Conservation (phyloP, 495 filamentous ascomycete species). For the Schizothecium vesticola region DNA sequence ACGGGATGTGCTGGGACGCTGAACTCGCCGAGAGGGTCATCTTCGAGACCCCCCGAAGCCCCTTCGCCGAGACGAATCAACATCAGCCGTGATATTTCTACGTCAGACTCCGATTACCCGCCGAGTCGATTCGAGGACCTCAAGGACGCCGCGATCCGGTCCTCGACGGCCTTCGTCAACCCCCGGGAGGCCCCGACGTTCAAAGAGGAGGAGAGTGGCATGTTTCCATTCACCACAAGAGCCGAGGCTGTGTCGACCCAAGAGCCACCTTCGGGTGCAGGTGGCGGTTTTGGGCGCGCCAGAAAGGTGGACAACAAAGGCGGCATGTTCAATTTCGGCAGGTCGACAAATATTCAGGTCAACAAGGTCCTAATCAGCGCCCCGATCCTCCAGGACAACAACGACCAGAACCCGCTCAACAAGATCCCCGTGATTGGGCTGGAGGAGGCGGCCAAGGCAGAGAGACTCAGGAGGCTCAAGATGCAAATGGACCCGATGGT, state of each 20-base stretch:
- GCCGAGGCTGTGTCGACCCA: conserved; percentile 19
- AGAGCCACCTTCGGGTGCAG: conserved; percentile 12
- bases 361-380: conserved; percentile 44
- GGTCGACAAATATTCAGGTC: conserved; percentile 21
- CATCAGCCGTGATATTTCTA: conserved; percentile 36
- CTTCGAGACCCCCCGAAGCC: conserved; percentile 27
- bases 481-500: conserved; percentile 28
- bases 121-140: conserved; percentile 43
- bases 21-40: conserved; percentile 8
- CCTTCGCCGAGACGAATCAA: conserved; percentile 26
- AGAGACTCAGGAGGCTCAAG: conserved; percentile 42
- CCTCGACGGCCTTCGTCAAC: conserved; percentile 34
- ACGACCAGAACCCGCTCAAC: conserved; percentile 34
- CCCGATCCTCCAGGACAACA: conserved; percentile 42
- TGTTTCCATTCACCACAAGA: conserved; percentile 10
- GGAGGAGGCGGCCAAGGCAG: conserved; percentile 41
- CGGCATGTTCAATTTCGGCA: conserved; percentile 23
- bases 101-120: conserved; percentile 40
- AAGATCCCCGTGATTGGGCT: conserved; percentile 45
- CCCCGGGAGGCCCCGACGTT: conserved; percentile 24
- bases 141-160: conserved; percentile 35
- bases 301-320: conserved; percentile 30
- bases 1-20: conserved; percentile 23
- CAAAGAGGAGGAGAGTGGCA: conserved; percentile 21
- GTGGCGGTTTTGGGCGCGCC: background rate